phyloP scores from a whole-genome alignment of 192 early-diverging fungal species.

The Umbelopsis sp. region DNA sequence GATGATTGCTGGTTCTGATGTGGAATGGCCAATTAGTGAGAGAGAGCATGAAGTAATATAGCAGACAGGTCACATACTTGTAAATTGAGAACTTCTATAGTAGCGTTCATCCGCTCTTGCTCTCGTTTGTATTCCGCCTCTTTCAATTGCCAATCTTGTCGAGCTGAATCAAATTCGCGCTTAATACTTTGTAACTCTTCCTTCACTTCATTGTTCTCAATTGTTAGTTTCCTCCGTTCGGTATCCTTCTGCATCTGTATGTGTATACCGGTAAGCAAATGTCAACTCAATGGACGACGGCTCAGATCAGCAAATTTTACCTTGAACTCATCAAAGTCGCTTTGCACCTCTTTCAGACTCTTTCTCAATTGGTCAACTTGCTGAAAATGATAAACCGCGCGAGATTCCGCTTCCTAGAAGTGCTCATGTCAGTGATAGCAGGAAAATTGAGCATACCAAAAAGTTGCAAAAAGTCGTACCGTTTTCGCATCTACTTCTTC shows the following conservation, averaged over 20 bases:
- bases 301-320: not conserved
- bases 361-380: constrained; percentile 4
- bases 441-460: not conserved
- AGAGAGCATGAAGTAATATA: not conserved
- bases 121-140: not conserved
- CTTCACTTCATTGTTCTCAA: not conserved
- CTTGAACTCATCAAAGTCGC: not conserved
- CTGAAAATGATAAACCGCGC: constrained; percentile 25
- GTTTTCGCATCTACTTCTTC: not conserved
- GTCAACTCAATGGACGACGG: too few relatives aligned
- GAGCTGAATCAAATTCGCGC: not conserved
- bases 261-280: too few relatives aligned
- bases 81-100: not conserved
- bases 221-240: not conserved
- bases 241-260: not conserved
- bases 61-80: not conserved
- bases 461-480: not conserved
- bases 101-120: not conserved
- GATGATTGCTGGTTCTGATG: not conserved
- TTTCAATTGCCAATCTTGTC: not conserved
- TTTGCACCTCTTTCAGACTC: not conserved
- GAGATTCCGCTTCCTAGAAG: constrained; percentile 23
- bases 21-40: not conserved
- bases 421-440: not conserved
- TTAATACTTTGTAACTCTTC: not conserved